Conservation (phyloP, 306 rosid species). For the Datisca glomerata region DNA sequence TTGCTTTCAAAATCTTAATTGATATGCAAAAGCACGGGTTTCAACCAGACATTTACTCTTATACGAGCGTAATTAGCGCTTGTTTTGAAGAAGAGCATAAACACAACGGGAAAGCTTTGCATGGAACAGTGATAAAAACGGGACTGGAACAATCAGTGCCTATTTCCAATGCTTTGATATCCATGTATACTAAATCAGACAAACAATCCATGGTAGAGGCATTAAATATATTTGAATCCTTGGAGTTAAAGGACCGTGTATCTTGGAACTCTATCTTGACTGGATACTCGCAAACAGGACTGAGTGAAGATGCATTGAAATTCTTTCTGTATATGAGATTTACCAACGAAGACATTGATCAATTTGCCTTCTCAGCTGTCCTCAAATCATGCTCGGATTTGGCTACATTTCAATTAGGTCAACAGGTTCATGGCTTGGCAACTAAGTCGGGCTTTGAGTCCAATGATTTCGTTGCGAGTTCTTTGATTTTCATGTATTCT, state of each 20-base stretch:
- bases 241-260: conserved; percentile 49
- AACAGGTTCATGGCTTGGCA: conserved; percentile 53
- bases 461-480: conserved; percentile 55
- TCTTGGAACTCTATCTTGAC: conserved; percentile 76
- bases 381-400: conserved; percentile 65
- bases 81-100: conserved; percentile 33
- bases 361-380: conserved; percentile 54
- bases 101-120: conserved; percentile 40
- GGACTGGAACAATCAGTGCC: conserved; percentile 52
- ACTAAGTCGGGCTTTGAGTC: conserved; percentile 38
- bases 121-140: conserved; percentile 56
- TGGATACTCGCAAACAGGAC: conserved; percentile 57
- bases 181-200: conserved; percentile 61
- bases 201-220: conserved; percentile 46
- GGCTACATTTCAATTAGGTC: conserved; percentile 68
- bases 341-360: conserved; percentile 34
- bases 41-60: conserved; percentile 63
- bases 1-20: conserved; percentile 37
- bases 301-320: conserved; percentile 61
- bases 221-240: conserved; percentile 31
- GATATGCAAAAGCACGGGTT: conserved; percentile 54
- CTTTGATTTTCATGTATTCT: conserved; percentile 84
- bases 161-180: conserved; percentile 57
- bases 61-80: conserved; percentile 48
- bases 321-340: conserved; percentile 43